Evolutionary conservation across 1,284 basidiomycete genomes (phyloP).

Genomic region (Ustilago loliicola): DNA sequence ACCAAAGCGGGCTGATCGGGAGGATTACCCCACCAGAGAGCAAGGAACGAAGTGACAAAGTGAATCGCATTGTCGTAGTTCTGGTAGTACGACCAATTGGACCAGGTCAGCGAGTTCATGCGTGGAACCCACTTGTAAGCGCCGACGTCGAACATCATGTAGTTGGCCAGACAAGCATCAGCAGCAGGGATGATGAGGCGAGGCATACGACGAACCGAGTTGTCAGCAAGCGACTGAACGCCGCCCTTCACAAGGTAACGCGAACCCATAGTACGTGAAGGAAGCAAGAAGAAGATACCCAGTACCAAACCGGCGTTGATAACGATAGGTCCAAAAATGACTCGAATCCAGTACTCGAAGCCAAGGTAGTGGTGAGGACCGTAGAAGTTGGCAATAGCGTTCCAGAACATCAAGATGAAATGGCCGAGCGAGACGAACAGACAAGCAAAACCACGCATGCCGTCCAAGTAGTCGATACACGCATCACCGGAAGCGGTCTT

Average conservation of each 20-base stretch:
- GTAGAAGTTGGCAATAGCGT: slow-evolving; percentile 45
- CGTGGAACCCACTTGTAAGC: slow-evolving; percentile 60
- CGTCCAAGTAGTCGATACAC: slow-evolving; percentile 63
- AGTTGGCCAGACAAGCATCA: slow-evolving; percentile 55
- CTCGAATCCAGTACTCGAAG: slow-evolving; percentile 56
- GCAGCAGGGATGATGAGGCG: slow-evolving; percentile 57
- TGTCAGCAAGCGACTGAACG: slow-evolving; percentile 56
- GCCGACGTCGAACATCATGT: slow-evolving; percentile 60
- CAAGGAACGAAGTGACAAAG: slow-evolving; percentile 55
- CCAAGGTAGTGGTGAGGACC: slow-evolving; percentile 50
- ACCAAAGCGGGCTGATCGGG: slow-evolving; percentile 53
- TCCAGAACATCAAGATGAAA: slow-evolving; percentile 63
- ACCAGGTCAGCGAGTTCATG: slow-evolving; percentile 60
- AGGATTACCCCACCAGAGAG: slow-evolving; percentile 58
- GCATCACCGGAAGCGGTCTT: slow-evolving; percentile 49
- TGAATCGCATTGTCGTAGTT: slow-evolving; percentile 57
- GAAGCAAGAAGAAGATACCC: slow-evolving; percentile 63
- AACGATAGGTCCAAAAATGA: slow-evolving; percentile 55
- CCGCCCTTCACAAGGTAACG: slow-evolving; percentile 59
- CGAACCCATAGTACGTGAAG: slow-evolving; percentile 60
- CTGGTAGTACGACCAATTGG: slow-evolving; percentile 61
- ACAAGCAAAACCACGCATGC: slow-evolving; percentile 63
- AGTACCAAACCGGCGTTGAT: slow-evolving; percentile 58
- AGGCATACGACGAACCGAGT: slow-evolving; percentile 59
- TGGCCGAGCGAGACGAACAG: slow-evolving; percentile 61